Evolutionary conservation across 192 early-diverging fungal species (phyloP).

Genomic region (Nowakowskiella sp.): DNA sequence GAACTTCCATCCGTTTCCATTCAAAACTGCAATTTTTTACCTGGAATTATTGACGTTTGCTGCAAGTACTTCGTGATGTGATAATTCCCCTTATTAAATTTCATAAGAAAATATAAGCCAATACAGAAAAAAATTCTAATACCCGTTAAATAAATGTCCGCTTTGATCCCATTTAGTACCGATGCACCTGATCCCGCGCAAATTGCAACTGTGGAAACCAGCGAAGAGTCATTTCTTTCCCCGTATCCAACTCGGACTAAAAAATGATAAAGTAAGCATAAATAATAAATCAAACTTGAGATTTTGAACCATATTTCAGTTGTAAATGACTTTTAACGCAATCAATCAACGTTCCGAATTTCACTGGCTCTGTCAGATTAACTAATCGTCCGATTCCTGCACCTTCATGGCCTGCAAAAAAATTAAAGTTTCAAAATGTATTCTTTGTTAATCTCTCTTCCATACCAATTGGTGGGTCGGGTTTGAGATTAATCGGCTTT

Average conservation of each 20-base stretch:
- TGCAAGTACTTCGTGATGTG: conserved; percentile 88
- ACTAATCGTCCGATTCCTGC: conserved; percentile 57
- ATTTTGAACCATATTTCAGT: conserved; percentile 52
- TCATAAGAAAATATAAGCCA: background rate
- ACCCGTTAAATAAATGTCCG: conserved; percentile 81
- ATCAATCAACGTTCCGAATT: conserved; percentile 44
- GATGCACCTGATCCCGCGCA: conserved; percentile 87
- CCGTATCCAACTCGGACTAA: conserved; percentile 69
- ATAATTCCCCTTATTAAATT: conserved; percentile 66
- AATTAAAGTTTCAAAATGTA: background rate
- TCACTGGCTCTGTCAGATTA: conserved; percentile 43
- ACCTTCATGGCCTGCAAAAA: conserved; percentile 38
- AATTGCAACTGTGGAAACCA: conserved; percentile 72
- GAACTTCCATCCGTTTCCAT: background rate
- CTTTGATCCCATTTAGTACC: conserved; percentile 45
- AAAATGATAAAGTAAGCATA: background rate
- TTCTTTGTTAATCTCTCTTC: too few species aligned
- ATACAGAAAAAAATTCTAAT: background rate
- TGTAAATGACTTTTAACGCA: conserved; percentile 56
- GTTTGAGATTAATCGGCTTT: conserved; percentile 26
- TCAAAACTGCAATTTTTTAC: conserved; percentile 2
- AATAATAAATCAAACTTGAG: background rate
- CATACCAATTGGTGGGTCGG: conserved; percentile 46
- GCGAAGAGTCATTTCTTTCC: conserved; percentile 28
- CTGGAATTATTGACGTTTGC: conserved; percentile 63